phyloP scores from a whole-genome alignment of 2,329 filamentous ascomycete species.

The Magnaporthiopsis incrustans region DNA sequence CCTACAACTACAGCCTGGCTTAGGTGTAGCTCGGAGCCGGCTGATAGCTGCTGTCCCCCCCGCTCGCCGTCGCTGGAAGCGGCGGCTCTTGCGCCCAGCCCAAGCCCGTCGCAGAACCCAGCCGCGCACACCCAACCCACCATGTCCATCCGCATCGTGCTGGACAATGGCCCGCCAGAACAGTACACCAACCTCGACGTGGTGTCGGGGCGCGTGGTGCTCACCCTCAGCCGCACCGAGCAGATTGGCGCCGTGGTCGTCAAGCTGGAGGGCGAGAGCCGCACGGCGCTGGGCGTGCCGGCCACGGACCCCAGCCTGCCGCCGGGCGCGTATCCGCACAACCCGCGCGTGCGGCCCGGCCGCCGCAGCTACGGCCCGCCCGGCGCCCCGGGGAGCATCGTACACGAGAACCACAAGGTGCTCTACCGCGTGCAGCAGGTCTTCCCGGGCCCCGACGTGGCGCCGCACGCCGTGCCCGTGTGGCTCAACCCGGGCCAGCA shows the following conservation, averaged over 20 bases:
- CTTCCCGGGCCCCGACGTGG: conserved; percentile 53
- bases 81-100: too few species aligned
- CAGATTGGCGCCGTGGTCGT: conserved; percentile 66
- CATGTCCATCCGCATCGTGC: conserved; percentile 60
- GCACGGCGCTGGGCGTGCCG: conserved; percentile 53
- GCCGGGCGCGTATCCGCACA: conserved; percentile 28
- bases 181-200: conserved; percentile 76
- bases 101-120: neutral
- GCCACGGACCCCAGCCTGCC: conserved; percentile 24
- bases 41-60: neutral
- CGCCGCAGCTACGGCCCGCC: conserved; percentile 11
- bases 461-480: conserved; percentile 32
- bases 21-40: neutral
- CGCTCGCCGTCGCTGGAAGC: too few species aligned
- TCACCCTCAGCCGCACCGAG: conserved; percentile 57
- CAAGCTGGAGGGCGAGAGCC: conserved; percentile 75
- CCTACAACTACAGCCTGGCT: neutral
- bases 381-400: conserved; percentile 27
- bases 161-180: conserved; percentile 54
- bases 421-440: conserved; percentile 66
- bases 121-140: conserved; percentile 10
- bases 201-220: conserved; percentile 53
- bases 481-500: conserved; percentile 61
- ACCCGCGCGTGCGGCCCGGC: conserved; percentile 22
- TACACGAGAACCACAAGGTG: conserved; percentile 60